A percentile compares a stretch with the other conserved stretches of the same genome.
Evolutionary conservation across 2,329 filamentous ascomycete species (phyloP).

Genomic region (Colletotrichum sp.): DNA sequence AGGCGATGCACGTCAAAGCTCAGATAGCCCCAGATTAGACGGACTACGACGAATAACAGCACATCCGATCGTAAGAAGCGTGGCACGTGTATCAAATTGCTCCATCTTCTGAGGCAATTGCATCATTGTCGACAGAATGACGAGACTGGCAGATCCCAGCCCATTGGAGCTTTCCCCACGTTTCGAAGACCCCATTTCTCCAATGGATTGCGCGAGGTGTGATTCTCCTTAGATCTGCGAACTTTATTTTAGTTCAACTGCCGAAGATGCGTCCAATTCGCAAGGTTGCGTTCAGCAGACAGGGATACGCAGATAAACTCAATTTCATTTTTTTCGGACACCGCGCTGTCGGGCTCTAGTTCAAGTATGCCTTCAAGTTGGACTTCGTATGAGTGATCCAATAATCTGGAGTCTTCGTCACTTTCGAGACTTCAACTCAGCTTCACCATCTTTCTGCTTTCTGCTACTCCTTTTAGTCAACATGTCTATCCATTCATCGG

Average conservation of each 20-base stretch:
- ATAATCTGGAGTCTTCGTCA: not conserved
- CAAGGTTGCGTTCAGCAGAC: no score
- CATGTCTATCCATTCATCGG: not conserved
- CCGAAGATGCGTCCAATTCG: not conserved
- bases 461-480: not conserved
- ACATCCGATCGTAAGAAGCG: not conserved
- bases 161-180: not conserved
- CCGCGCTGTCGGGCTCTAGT: not conserved
- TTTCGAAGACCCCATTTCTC: not conserved
- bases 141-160: not conserved
- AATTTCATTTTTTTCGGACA: not conserved
- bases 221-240: not conserved
- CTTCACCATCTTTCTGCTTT: not conserved
- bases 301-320: not conserved
- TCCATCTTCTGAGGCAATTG: not conserved
- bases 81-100: not conserved
- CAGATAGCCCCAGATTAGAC: not conserved
- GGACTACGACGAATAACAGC: not conserved
- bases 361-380: not conserved
- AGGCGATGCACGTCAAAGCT: not conserved
- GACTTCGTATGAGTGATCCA: not conserved
- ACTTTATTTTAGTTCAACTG: not conserved
- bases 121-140: slow-evolving; percentile 2
- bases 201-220: not conserved
- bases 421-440: not conserved